phyloP scores from a whole-genome alignment of 2,329 filamentous ascomycete genomes.

The Aulographum hederae region DNA sequence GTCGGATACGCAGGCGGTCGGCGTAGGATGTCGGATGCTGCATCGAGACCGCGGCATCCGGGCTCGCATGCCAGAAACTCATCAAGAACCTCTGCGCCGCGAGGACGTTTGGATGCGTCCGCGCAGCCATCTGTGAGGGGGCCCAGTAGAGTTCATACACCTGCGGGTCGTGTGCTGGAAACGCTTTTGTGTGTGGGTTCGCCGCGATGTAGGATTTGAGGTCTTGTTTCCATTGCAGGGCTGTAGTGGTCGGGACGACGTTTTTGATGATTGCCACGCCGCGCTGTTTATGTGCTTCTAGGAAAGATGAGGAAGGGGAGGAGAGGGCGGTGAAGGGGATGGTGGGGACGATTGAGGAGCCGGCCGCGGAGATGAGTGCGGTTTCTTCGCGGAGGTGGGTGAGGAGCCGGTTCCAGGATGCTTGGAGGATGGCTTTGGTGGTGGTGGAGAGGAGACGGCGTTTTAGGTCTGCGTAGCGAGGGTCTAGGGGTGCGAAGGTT shows the following conservation, averaged over 20 bases:
- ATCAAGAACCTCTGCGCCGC: constrained; percentile 28
- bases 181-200: constrained; percentile 28
- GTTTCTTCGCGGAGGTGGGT: constrained; percentile 24
- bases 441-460: constrained; percentile 22
- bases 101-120: constrained; percentile 27
- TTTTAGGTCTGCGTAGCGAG: constrained; percentile 28
- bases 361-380: constrained; percentile 21
- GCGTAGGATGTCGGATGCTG: constrained; percentile 28
- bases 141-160: constrained; percentile 34
- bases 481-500: constrained; percentile 23
- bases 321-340: constrained; percentile 28
- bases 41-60: constrained; percentile 23
- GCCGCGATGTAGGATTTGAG: constrained; percentile 24
- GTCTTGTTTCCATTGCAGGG: constrained; percentile 24
- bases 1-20: constrained; percentile 32
- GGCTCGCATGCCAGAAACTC: constrained; percentile 28
- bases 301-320: constrained; percentile 33
- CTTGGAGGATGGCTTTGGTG: constrained; percentile 28
- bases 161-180: constrained; percentile 28
- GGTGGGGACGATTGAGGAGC: constrained; percentile 24
- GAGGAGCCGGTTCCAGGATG: constrained; percentile 29
- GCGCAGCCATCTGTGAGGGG: constrained; percentile 25
- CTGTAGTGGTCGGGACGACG: constrained; percentile 24
- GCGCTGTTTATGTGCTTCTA: constrained; percentile 37
- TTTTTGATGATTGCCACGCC: constrained; percentile 29